Conservation (phyloP, 176 grass and related monocot species). For the Ensete glaucum region DNA sequence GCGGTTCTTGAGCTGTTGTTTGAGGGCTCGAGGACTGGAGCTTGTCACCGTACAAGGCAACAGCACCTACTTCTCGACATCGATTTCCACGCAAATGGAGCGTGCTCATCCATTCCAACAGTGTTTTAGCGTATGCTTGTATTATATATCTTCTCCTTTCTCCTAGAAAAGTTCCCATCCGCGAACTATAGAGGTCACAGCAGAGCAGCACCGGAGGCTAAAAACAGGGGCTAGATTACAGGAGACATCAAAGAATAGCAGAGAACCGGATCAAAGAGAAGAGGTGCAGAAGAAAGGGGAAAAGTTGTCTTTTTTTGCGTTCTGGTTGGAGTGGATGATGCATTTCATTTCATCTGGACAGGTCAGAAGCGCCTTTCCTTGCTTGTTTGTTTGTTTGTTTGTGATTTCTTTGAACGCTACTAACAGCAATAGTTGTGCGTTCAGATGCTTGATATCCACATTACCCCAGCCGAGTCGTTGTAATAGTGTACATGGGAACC, state of each 20-base stretch:
- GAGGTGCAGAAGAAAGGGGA: background rate
- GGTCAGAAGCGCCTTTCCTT: background rate
- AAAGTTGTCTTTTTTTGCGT: background rate
- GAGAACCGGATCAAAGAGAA: background rate
- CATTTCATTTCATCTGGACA: background rate
- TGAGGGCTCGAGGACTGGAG: background rate
- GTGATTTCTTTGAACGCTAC: background rate
- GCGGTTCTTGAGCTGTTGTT: background rate
- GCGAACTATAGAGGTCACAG: too few species aligned
- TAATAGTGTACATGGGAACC: background rate
- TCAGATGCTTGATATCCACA: too few species aligned
- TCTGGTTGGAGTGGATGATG: background rate
- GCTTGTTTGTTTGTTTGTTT: background rate
- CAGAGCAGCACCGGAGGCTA: too few species aligned
- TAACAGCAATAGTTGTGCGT: background rate
- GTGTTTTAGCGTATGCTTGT: constrained; percentile 14
- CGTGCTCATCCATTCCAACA: constrained; percentile 25
- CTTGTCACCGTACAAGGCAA: constrained; percentile 23
- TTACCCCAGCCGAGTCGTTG: background rate
- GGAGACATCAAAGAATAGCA: background rate
- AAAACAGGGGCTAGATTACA: too few species aligned
- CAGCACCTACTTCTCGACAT: constrained; percentile 5
- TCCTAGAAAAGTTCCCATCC: too few species aligned
- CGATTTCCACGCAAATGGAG: constrained; percentile 21
- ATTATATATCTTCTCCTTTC: too few species aligned